A percentile compares a stretch with the other conserved stretches of the same genome.
These are phyloP conservation scores for Paramecium primaurelia DNA, from an alignment of 73 alveolate genomes.

Conservation along the genomic window DNA sequence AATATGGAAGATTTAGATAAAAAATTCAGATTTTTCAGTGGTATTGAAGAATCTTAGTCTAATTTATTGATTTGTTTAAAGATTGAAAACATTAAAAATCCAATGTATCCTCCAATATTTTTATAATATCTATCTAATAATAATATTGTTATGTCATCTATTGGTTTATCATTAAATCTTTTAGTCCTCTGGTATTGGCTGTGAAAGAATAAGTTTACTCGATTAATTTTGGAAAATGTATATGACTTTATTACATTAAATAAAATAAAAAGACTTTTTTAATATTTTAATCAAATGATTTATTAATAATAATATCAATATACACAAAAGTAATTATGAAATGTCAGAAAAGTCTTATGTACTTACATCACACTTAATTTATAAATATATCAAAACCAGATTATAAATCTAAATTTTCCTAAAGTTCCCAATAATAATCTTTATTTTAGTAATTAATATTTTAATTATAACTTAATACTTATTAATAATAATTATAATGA, in stretches of 20 bases:
- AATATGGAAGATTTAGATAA: not conserved
- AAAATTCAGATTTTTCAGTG: not conserved
- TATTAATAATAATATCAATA: not conserved
- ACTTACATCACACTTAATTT: too few relatives aligned
- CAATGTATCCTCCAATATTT: not conserved
- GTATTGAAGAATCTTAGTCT: not conserved
- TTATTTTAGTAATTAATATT: too few relatives aligned
- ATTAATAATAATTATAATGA: not conserved
- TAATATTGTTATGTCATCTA: not conserved
- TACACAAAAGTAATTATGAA: too few relatives aligned
- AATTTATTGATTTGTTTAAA: not conserved
- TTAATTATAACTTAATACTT: too few relatives aligned
- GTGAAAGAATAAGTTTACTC: not conserved
- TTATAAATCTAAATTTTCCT: too few relatives aligned
- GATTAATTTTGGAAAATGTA: not conserved
- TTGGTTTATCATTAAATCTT: not conserved
- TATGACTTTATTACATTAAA: not conserved
- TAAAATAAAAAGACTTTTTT: not conserved
- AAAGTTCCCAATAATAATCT: too few relatives aligned
- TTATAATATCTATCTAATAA: not conserved
- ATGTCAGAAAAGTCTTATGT: too few relatives aligned
- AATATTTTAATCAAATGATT: not conserved
- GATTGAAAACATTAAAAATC: not conserved
- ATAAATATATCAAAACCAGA: too few relatives aligned
- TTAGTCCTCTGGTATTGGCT: not conserved